These are phyloP conservation scores for Homolaphlyctis polyrhiza DNA, from an alignment of 371 early-diverging fungal genomes.

Conservation along the genomic window DNA sequence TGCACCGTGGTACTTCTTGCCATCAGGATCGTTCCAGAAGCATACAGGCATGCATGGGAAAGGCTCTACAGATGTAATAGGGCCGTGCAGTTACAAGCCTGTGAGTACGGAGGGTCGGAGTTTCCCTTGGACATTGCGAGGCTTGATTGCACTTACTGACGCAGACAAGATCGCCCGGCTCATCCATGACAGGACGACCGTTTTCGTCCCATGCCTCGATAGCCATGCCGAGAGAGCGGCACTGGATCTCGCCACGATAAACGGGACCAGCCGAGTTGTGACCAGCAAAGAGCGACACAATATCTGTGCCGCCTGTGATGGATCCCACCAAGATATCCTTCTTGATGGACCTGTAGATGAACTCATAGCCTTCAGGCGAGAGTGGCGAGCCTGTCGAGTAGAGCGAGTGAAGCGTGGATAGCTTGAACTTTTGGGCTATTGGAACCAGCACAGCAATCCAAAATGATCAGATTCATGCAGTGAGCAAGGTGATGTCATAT, in stretches of 20 bases:
- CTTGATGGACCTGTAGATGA: conserved; percentile 77
- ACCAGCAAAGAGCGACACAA: conserved; percentile 91
- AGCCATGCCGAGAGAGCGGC: conserved; percentile 88
- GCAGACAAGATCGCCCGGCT: conserved; percentile 89
- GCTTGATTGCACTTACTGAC: conserved; percentile 40
- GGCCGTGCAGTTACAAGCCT: neutral
- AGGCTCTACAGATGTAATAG: conserved; percentile 36
- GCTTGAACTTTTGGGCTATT: conserved; percentile 22
- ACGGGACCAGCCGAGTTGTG: conserved; percentile 83
- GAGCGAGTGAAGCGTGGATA: conserved; percentile 67
- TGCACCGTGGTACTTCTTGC: conserved; percentile 73
- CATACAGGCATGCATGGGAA: conserved; percentile 98
- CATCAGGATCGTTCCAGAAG: conserved; percentile 76
- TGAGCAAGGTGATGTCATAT: neutral
- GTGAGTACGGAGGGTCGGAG: neutral
- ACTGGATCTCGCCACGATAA: conserved; percentile 92
- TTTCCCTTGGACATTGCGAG: neutral
- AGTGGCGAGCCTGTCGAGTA: conserved; percentile 95
- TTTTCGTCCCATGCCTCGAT: conserved; percentile 83
- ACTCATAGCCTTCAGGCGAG: conserved; percentile 86
- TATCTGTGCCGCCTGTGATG: conserved; percentile 97
- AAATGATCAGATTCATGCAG: neutral
- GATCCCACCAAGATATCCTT: conserved; percentile 78
- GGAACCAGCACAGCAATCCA: too few species aligned
- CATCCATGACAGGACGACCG: conserved; percentile 66